These are phyloP conservation scores for Trichothecium sympodiale DNA, from an alignment of 2,329 filamentous ascomycete species.

Conservation along the genomic window DNA sequence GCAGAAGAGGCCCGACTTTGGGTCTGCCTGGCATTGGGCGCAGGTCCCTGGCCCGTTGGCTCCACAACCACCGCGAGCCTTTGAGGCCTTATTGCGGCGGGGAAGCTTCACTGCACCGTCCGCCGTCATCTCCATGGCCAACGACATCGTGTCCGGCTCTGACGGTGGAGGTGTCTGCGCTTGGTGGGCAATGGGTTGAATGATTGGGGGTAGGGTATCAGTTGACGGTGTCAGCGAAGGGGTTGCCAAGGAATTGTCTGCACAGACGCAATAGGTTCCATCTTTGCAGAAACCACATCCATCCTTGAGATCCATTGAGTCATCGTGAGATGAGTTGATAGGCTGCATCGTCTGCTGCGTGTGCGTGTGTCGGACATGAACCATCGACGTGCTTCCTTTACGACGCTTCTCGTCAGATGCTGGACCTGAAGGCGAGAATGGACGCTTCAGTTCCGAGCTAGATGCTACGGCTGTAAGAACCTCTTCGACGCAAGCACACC, in stretches of 20 bases:
- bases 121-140: constrained; percentile 47
- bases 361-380: neutral
- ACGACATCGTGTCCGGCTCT: constrained; percentile 41
- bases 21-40: constrained; percentile 65
- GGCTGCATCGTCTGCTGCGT: neutral
- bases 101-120: constrained; percentile 52
- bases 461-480: constrained; percentile 37
- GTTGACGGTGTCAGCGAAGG: constrained; percentile 26
- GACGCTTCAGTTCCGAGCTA: constrained; percentile 32
- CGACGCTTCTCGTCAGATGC: constrained; percentile 44
- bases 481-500: constrained; percentile 50
- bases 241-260: constrained; percentile 41
- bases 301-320: constrained; percentile 37
- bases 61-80: constrained; percentile 35
- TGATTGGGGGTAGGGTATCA: constrained; percentile 28
- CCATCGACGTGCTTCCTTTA: neutral
- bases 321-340: constrained; percentile 12
- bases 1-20: constrained; percentile 73
- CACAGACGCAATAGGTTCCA: constrained; percentile 73
- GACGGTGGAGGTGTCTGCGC: constrained; percentile 47
- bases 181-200: constrained; percentile 35
- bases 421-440: constrained; percentile 31
- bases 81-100: constrained; percentile 16
- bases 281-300: constrained; percentile 76
- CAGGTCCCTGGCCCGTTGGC: constrained; percentile 68